phyloP scores from a whole-genome alignment of 2,329 filamentous ascomycete species.

The Xenosphaeropsis pyriputrescens region DNA sequence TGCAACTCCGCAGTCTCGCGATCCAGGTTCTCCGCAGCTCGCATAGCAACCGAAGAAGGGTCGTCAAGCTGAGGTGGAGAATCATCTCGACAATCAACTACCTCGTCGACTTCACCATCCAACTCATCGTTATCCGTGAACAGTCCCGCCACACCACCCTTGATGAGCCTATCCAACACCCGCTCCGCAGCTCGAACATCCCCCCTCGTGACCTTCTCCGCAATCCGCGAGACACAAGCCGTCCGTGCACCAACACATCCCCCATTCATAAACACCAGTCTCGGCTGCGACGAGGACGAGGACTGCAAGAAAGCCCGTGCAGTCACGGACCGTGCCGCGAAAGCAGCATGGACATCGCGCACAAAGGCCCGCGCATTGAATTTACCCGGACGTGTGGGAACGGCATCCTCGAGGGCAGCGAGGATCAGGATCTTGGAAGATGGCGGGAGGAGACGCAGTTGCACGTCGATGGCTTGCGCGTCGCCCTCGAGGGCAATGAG shows the following conservation, averaged over 20 bases:
- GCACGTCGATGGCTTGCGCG: constrained; percentile 36
- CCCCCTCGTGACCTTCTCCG: constrained; percentile 33
- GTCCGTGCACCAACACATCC: constrained; percentile 38
- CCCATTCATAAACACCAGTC: constrained; percentile 45
- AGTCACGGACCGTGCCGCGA: constrained; percentile 27
- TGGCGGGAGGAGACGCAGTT: constrained; percentile 42
- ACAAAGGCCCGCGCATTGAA: constrained; percentile 27
- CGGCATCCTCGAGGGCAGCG: constrained; percentile 19
- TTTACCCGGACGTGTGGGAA: constrained; percentile 16
- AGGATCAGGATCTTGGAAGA: constrained; percentile 43
- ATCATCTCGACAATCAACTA: background rate
- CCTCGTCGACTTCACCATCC: constrained; percentile 8
- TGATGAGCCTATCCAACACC: constrained; percentile 34
- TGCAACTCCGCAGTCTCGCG: constrained; percentile 39
- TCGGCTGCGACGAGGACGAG: constrained; percentile 29
- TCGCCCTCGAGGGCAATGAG: constrained; percentile 47
- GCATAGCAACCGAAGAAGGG: constrained; percentile 38
- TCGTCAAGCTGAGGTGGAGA: constrained; percentile 17
- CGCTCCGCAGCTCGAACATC: constrained; percentile 32
- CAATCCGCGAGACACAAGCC: constrained; percentile 38
- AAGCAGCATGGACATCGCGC: constrained; percentile 33
- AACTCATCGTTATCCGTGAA: constrained; percentile 2
- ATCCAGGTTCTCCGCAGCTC: constrained; percentile 42
- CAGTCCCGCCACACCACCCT: constrained; percentile 29
- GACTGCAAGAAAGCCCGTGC: constrained; percentile 35